Evolutionary conservation across 495 filamentous ascomycete species (phyloP).

Genomic region (Chaetomidium leptoderma): DNA sequence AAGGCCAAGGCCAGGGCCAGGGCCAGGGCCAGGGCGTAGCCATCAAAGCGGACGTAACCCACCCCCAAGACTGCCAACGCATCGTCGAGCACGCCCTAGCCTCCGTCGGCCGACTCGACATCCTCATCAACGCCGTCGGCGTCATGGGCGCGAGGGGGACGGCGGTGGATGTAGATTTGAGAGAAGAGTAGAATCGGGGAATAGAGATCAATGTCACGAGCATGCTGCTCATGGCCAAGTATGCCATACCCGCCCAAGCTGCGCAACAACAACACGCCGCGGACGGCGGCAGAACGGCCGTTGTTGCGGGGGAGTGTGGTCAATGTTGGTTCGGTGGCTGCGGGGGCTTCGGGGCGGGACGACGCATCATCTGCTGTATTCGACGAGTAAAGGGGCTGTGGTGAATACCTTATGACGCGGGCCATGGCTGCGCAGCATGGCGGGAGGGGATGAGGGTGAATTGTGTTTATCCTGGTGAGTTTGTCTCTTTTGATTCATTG

Average conservation of each 20-base stretch:
- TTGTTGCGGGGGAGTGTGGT: background rate
- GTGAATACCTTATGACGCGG: background rate
- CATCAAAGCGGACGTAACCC: background rate
- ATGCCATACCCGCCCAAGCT: background rate
- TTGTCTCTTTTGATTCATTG: background rate
- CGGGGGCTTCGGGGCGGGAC: background rate
- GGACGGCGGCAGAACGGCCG: background rate
- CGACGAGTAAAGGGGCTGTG: background rate
- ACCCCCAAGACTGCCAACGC: background rate
- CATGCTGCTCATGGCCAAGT: background rate
- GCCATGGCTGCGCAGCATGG: background rate
- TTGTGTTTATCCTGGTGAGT: background rate
- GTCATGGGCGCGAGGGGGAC: background rate
- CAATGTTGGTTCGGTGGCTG: background rate
- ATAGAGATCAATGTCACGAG: background rate
- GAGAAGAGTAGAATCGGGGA: background rate
- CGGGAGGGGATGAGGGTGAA: background rate
- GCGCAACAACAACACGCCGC: background rate
- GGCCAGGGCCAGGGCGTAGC: background rate
- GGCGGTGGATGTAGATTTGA: background rate
- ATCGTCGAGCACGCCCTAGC: background rate
- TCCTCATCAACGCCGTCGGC: background rate
- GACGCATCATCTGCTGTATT: background rate
- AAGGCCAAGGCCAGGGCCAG: no score
- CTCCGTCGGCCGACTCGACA: background rate